Conservation (phyloP, 768 basidiomycete species). For the Suillus placidus region DNA sequence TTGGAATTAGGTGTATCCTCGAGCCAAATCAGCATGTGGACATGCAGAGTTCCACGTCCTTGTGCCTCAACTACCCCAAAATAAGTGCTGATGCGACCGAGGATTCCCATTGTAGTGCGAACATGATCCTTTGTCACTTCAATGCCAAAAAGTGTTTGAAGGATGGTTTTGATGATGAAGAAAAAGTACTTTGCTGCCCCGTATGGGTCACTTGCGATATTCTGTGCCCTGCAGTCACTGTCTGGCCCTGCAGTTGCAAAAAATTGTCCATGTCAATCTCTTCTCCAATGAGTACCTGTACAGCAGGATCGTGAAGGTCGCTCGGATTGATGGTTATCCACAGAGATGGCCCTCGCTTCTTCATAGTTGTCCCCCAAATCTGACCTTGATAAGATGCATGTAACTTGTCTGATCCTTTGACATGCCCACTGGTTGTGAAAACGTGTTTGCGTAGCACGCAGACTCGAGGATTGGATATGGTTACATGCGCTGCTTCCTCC, state of each 20-base stretch:
- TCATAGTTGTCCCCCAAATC: neutral
- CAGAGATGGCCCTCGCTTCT: constrained; percentile 12
- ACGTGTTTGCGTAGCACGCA: constrained; percentile 29
- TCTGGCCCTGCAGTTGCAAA: constrained; percentile 33
- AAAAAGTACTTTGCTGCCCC: constrained; percentile 46
- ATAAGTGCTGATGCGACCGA: constrained; percentile 22
- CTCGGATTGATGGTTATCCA: constrained; percentile 50
- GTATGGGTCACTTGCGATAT: constrained; percentile 43
- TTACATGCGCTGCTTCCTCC: constrained; percentile 33
- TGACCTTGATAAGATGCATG: constrained; percentile 10
- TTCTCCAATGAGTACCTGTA: constrained; percentile 45
- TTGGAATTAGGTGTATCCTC: constrained; percentile 33
- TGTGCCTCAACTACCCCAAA: constrained; percentile 43
- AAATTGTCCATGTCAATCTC: constrained; percentile 46
- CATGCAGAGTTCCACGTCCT: constrained; percentile 41
- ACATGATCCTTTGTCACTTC: constrained; percentile 3
- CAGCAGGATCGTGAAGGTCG: constrained; percentile 13
- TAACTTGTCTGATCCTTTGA: constrained; percentile 39
- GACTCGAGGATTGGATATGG: constrained; percentile 32
- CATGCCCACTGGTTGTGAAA: constrained; percentile 22
- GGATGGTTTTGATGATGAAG: constrained; percentile 33
- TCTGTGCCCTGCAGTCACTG: constrained; percentile 19
- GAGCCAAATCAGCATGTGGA: constrained; percentile 31
- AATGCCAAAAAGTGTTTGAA: constrained; percentile 39
- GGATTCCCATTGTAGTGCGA: constrained; percentile 28